These are phyloP conservation scores for Heliamphora pulchella DNA, from an alignment of 179 eudicot species.

Conservation along the genomic window DNA sequence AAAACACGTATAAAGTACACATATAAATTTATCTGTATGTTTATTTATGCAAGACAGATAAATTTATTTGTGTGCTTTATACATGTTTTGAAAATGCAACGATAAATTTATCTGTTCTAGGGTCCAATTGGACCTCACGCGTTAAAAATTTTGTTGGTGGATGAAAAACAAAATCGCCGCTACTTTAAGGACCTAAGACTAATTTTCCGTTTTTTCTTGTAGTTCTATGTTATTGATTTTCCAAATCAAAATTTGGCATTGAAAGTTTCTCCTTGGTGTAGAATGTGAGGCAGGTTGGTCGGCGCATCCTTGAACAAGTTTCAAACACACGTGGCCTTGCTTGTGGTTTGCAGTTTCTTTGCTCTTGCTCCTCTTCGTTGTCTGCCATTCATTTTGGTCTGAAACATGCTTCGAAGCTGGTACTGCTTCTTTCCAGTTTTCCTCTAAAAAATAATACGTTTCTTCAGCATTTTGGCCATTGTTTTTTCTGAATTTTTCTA, in stretches of 20 bases:
- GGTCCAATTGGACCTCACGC: too few species aligned
- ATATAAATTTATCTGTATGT: too few species aligned
- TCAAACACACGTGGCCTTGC: slow-evolving; percentile 71
- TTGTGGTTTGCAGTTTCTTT: slow-evolving; percentile 83
- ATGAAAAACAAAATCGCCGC: too few species aligned
- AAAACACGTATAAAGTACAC: too few species aligned
- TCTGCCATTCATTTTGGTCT: slow-evolving; percentile 57
- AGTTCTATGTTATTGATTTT: background rate
- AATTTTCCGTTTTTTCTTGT: background rate
- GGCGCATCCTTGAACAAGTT: slow-evolving; percentile 77
- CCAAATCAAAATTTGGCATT: slow-evolving; percentile 1
- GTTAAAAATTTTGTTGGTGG: too few species aligned
- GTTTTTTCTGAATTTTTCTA: background rate
- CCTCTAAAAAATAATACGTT: background rate
- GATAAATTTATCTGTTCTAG: too few species aligned
- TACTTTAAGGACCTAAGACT: too few species aligned
- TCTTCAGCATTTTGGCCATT: slow-evolving; percentile 11
- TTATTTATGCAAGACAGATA: too few species aligned
- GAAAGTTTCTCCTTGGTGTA: slow-evolving; percentile 38
- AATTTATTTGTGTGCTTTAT: too few species aligned
- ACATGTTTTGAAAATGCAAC: too few species aligned
- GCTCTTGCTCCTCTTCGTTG: slow-evolving; percentile 56
- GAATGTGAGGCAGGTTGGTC: slow-evolving; percentile 81
- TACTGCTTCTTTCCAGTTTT: slow-evolving; percentile 22
- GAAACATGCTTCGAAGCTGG: slow-evolving; percentile 81